These are phyloP conservation scores for Viola odorata DNA, from an alignment of 345 rosid species.

Conservation along the genomic window DNA sequence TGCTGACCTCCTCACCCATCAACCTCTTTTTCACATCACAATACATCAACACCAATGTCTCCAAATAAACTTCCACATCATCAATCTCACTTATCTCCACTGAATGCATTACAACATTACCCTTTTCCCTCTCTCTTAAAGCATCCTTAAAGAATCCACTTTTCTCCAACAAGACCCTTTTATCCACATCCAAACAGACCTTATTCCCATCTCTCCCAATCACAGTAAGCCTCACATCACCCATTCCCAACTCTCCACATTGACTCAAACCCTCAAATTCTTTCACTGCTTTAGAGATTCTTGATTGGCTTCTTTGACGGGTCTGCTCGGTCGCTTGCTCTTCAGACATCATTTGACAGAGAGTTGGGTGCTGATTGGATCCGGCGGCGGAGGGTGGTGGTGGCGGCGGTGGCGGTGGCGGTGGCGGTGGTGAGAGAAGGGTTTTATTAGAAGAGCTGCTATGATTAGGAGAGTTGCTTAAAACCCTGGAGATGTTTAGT, in stretches of 20 bases:
- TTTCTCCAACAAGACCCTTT: conserved; percentile 56
- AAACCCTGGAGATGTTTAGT: conserved; percentile 14
- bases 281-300: conserved; percentile 49
- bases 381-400: conserved; percentile 20
- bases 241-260: conserved; percentile 31
- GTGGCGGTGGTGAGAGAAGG: conserved; percentile 1
- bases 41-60: conserved; percentile 83
- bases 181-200: conserved; percentile 74
- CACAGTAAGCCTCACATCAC: conserved; percentile 83
- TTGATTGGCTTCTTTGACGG: conserved; percentile 48
- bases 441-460: conserved; percentile 8
- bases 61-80: conserved; percentile 86
- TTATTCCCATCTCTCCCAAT: conserved; percentile 64
- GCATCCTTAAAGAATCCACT: conserved; percentile 77
- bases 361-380: conserved; percentile 41
- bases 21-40: conserved; percentile 62
- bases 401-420: conserved; percentile 20
- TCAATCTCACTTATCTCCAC: conserved; percentile 95
- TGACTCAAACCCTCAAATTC: conserved; percentile 44
- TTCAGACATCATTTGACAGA: conserved; percentile 92
- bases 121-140: conserved; percentile 51
- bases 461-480: conserved; percentile 29
- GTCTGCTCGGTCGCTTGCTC: conserved; percentile 45
- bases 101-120: conserved; percentile 37
- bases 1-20: conserved; percentile 64